Evolutionary conservation across 2,329 filamentous ascomycete species (phyloP).

Genomic region (Xylariaceae sp.): DNA sequence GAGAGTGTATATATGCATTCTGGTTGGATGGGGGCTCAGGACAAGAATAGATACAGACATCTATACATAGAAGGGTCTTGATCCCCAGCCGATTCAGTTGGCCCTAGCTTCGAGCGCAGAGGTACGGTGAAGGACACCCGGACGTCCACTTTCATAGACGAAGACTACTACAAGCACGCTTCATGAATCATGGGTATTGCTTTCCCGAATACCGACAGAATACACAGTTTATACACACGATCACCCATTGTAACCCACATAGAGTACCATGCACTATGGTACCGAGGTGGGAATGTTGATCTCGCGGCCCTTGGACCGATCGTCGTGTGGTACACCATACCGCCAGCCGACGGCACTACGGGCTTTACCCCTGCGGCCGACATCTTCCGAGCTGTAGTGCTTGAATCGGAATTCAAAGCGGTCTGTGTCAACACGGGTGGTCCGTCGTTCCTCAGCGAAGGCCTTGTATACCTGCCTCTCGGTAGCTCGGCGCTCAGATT

Average conservation of each 20-base stretch:
- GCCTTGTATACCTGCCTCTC: slow-evolving; percentile 33
- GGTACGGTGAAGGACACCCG: neutral
- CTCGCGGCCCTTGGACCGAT: slow-evolving; percentile 55
- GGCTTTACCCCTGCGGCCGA: slow-evolving; percentile 49
- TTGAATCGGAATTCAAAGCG: slow-evolving; percentile 60
- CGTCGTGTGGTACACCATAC: slow-evolving; percentile 58
- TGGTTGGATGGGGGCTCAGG: slow-evolving; percentile 8
- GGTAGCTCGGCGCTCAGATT: slow-evolving; percentile 41
- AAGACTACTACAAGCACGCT: slow-evolving; percentile 2
- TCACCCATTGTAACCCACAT: neutral
- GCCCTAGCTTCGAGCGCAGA: neutral
- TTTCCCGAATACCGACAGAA: slow-evolving; percentile 8
- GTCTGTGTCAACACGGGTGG: slow-evolving; percentile 42
- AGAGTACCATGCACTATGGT: slow-evolving; percentile 34
- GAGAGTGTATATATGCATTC: slow-evolving; percentile 22
- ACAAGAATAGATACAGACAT: slow-evolving; percentile 13
- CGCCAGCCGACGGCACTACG: slow-evolving; percentile 52
- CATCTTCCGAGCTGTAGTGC: slow-evolving; percentile 51
- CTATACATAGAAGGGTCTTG: slow-evolving; percentile 18
- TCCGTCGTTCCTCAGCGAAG: slow-evolving; percentile 33
- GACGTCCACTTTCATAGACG: slow-evolving; percentile 7
- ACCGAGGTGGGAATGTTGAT: slow-evolving; percentile 64
- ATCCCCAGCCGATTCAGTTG: slow-evolving; percentile 5
- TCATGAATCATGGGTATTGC: slow-evolving; percentile 2
- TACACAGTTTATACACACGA: slow-evolving; percentile 26